Percentiles rank a stretch among this genome's conserved stretches.
phyloP scores from a whole-genome alignment of 1,139 yeast genomes.

The Taiozyma sp. region DNA sequence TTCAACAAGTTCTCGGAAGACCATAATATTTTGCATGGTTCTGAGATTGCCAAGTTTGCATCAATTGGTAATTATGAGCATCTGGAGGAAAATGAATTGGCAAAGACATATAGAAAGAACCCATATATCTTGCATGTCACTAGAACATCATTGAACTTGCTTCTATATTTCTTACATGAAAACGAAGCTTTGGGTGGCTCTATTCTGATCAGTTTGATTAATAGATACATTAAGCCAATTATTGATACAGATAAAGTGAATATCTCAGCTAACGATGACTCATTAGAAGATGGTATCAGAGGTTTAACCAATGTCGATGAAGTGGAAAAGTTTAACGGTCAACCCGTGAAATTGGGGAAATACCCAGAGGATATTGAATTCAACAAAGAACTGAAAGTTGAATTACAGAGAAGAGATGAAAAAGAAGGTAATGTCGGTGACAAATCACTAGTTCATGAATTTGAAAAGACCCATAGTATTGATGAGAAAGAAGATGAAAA shows the following conservation, averaged over 20 bases:
- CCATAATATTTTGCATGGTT: slow-evolving; percentile 72
- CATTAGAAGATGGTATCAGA: slow-evolving; percentile 49
- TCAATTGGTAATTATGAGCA: slow-evolving; percentile 80
- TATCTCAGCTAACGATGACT: slow-evolving; percentile 51
- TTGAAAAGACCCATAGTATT: slow-evolving; percentile 31
- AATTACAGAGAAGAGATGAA: slow-evolving; percentile 74
- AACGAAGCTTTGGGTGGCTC: slow-evolving; percentile 94
- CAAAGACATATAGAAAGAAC: slow-evolving; percentile 65
- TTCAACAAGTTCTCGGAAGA: slow-evolving; percentile 73
- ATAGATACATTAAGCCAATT: slow-evolving; percentile 77
- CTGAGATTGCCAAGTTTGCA: slow-evolving; percentile 67
- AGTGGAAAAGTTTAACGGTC: slow-evolving; percentile 58
- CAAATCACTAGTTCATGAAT: slow-evolving; percentile 42
- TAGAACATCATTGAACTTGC: slow-evolving; percentile 77
- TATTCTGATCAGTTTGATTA: slow-evolving; percentile 75
- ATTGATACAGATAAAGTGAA: slow-evolving; percentile 31
- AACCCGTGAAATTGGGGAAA: slow-evolving; percentile 75
- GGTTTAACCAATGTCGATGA: slow-evolving; percentile 42
- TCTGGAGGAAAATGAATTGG: slow-evolving; percentile 75
- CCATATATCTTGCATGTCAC: slow-evolving; percentile 76
- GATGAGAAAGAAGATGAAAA: slow-evolving; percentile 34
- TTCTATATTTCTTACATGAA: slow-evolving; percentile 84
- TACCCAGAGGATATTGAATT: slow-evolving; percentile 85
- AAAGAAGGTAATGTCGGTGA: slow-evolving; percentile 34
- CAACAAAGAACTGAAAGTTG: slow-evolving; percentile 78